Conservation (phyloP, 352 stramenopile genomes). For the Phytophthora fragariae region DNA sequence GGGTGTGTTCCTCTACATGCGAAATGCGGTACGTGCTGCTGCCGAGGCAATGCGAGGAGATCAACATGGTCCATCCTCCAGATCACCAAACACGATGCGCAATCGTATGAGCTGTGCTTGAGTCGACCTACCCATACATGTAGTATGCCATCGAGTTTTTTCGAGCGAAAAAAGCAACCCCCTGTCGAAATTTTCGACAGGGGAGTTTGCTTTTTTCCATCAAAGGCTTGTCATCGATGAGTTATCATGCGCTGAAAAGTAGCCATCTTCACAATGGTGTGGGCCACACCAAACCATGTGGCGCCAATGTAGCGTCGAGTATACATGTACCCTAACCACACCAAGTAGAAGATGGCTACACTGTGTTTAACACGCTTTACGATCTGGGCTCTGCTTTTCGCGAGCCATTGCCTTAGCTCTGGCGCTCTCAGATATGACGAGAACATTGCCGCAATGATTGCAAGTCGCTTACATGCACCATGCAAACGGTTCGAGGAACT, state of each 20-base stretch:
- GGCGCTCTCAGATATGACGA: background rate
- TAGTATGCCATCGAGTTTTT: too few species aligned
- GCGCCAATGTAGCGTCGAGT: background rate
- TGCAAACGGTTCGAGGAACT: conserved; percentile 1
- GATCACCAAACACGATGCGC: too few species aligned
- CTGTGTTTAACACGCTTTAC: background rate
- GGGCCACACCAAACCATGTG: background rate
- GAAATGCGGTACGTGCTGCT: too few species aligned
- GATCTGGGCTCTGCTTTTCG: too few species aligned
- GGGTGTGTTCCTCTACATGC: too few species aligned
- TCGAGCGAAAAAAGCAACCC: too few species aligned
- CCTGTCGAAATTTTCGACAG: background rate
- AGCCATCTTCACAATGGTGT: background rate
- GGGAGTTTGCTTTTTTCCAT: background rate
- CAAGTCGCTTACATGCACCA: background rate
- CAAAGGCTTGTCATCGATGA: background rate
- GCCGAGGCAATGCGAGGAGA: too few species aligned
- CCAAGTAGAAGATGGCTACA: background rate
- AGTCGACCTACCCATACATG: too few species aligned
- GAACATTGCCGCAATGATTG: background rate
- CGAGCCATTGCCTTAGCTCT: too few species aligned
- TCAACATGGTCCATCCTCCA: too few species aligned
- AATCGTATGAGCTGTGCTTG: too few species aligned
- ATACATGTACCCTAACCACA: too few species aligned
- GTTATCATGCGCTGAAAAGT: background rate